These are phyloP conservation scores for Stachybotrys chlorohalonatus DNA, from an alignment of 2,329 filamentous ascomycete genomes.

Conservation along the genomic window DNA sequence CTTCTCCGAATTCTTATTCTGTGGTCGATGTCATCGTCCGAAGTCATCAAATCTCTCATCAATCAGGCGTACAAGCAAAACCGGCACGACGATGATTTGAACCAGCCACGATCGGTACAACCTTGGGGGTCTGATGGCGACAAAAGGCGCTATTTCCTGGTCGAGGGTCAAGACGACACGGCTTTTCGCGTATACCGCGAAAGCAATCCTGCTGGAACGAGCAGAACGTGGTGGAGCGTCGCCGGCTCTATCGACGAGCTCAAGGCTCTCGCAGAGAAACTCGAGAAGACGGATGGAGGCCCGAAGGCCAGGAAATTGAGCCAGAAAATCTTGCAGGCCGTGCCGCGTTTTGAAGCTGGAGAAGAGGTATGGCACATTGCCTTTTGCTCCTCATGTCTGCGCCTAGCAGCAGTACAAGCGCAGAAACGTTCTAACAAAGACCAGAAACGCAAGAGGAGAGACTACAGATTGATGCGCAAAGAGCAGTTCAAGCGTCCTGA, in stretches of 20 bases:
- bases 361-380: conserved; percentile 58
- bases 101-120: conserved; percentile 83
- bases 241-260: conserved; percentile 87
- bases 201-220: conserved; percentile 70
- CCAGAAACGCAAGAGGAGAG: conserved; percentile 84
- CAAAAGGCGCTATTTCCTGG: conserved; percentile 85
- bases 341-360: conserved; percentile 85
- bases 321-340: conserved; percentile 66
- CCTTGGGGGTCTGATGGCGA: conserved; percentile 85
- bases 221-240: conserved; percentile 83
- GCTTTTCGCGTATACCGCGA: conserved; percentile 91
- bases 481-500: conserved; percentile 83
- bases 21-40: conserved; percentile 86
- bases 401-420: neutral
- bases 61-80: conserved; percentile 83
- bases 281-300: conserved; percentile 67
- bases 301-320: conserved; percentile 72
- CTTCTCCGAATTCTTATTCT: conserved; percentile 75
- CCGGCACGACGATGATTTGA: conserved; percentile 68
- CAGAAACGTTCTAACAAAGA: conserved; percentile 7
- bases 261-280: conserved; percentile 62
- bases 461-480: conserved; percentile 80
- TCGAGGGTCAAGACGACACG: conserved; percentile 92
- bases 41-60: conserved; percentile 70
- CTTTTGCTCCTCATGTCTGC: neutral